Conservation (phyloP, 2,329 filamentous ascomycete species). For the Aspergillus pseudonomiae region DNA sequence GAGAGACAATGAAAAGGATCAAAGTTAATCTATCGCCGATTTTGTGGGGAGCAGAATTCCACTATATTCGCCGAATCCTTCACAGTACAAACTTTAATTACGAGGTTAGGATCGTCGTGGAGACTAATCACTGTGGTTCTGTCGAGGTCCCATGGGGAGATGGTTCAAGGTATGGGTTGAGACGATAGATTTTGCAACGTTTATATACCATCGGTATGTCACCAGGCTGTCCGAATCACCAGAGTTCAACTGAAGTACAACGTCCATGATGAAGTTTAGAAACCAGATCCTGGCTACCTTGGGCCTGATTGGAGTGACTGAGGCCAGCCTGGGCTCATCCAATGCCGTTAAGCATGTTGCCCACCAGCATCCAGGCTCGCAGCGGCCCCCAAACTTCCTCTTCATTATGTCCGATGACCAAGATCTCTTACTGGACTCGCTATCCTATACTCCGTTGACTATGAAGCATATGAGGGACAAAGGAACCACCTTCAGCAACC, state of each 20-base stretch:
- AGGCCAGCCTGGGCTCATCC: not conserved
- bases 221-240: not conserved
- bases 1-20: not conserved
- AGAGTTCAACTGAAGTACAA: not conserved
- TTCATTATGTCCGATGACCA: slow-evolving; percentile 72
- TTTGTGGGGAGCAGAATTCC: not conserved
- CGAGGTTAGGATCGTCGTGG: not conserved
- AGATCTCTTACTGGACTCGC: slow-evolving; percentile 63
- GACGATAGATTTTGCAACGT: not conserved
- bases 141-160: not conserved
- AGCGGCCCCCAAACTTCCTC: slow-evolving; percentile 57
- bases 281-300: not conserved
- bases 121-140: not conserved
- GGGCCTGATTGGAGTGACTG: not conserved
- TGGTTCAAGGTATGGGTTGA: not conserved
- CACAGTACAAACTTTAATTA: not conserved
- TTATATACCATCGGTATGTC: not conserved
- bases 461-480: slow-evolving; percentile 59
- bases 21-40: not conserved
- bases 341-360: not conserved
- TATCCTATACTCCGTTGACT: slow-evolving; percentile 63
- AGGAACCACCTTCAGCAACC: slow-evolving; percentile 63
- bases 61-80: not conserved
- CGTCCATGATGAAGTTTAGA: not conserved
- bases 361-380: not conserved